Conservation (phyloP, 148 eudicot genomes). For the Vaccinium vitisidaea region DNA sequence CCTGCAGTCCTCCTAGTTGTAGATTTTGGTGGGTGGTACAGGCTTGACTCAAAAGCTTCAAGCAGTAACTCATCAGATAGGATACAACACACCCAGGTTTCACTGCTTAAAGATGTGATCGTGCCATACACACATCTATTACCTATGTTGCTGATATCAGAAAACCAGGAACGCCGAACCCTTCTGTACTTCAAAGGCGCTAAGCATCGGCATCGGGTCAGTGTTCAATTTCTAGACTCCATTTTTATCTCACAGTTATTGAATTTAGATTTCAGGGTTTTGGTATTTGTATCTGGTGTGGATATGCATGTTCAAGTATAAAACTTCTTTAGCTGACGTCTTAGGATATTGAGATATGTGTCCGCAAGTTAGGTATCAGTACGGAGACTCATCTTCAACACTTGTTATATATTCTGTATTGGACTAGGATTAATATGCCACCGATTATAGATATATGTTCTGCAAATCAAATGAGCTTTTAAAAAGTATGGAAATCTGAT, state of each 20-base stretch:
- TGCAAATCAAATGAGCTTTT: no score
- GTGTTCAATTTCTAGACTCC: constrained; percentile 24
- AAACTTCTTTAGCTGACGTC: not conserved
- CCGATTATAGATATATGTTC: not conserved
- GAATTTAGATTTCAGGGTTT: not conserved
- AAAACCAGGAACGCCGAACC: constrained; percentile 60
- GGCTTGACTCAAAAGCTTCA: constrained; percentile 72
- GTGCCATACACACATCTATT: constrained; percentile 82
- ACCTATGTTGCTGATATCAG: constrained; percentile 57
- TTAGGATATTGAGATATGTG: not conserved
- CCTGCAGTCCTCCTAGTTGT: constrained; percentile 92
- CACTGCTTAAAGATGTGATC: constrained; percentile 87
- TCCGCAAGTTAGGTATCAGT: not conserved
- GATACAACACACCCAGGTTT: constrained; percentile 90
- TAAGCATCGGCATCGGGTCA: constrained; percentile 89
- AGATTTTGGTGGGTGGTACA: constrained; percentile 96
- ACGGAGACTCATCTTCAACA: not conserved
- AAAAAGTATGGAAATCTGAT: no score
- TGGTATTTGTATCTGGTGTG: not conserved
- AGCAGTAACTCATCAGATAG: constrained; percentile 48
- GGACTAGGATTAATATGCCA: not conserved
- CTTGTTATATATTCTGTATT: not conserved
- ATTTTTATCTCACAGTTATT: not conserved
- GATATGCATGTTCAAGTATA: not conserved
- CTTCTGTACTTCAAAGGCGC: constrained; percentile 98